A percentile compares a stretch with the other conserved stretches of the same genome.
Conservation (phyloP, 805 yeast species). For the Myxozyma vanderwaltii region DNA sequence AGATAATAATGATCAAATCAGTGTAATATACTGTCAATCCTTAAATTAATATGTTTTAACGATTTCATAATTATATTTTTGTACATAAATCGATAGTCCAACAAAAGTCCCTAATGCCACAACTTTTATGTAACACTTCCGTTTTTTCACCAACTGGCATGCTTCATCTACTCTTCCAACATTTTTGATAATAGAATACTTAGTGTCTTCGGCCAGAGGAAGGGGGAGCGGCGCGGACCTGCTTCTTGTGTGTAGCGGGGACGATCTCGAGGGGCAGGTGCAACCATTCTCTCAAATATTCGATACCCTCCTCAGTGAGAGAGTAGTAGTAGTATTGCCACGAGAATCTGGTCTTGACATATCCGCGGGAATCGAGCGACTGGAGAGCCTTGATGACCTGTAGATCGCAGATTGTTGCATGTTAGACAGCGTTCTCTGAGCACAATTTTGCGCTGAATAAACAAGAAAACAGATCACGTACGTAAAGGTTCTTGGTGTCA, state of each 20-base stretch:
- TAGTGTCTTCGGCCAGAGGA: constrained; percentile 39
- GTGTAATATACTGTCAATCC: not conserved
- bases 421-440: not conserved
- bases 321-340: constrained; percentile 99
- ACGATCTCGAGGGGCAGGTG: constrained; percentile 98
- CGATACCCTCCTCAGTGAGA: constrained; percentile 99
- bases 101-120: constrained; percentile 14
- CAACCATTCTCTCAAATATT: constrained; percentile 96
- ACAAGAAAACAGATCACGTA: constrained; percentile 30
- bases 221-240: constrained; percentile 81
- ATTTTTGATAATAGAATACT: not conserved
- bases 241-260: constrained; percentile 97
- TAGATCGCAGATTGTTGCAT: not conserved
- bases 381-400: constrained; percentile 91
- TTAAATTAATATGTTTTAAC: not conserved
- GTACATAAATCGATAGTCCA: constrained; percentile 13
- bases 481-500: constrained; percentile 96
- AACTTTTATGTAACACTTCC: constrained; percentile 11
- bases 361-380: constrained; percentile 98
- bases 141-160: not conserved
- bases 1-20: no score
- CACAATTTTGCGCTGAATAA: not conserved
- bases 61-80: constrained; percentile 6
- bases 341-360: constrained; percentile 99
- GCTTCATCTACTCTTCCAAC: not conserved